Percentiles rank a stretch among this genome's conserved stretches.
Conservation (phyloP, 495 filamentous ascomycete genomes). For the Gamarada debralockiae region DNA sequence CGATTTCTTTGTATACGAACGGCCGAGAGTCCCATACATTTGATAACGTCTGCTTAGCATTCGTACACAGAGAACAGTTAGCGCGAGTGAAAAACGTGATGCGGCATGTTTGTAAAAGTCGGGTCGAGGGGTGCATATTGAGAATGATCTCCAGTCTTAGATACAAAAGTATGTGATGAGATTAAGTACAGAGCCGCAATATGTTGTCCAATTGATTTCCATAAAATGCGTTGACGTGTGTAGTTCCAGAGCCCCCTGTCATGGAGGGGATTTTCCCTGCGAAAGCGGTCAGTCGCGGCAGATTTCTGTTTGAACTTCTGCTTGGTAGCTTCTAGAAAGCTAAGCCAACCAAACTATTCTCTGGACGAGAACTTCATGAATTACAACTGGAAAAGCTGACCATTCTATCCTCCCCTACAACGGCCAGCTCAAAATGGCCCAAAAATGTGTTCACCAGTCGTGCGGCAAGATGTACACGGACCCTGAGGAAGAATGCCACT, state of each 20-base stretch:
- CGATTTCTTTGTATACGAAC: constrained; percentile 74
- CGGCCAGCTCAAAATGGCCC: constrained; percentile 53
- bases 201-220: neutral
- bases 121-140: constrained; percentile 17
- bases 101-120: constrained; percentile 44
- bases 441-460: constrained; percentile 94
- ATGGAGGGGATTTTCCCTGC: neutral
- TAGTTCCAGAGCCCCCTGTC: neutral
- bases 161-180: neutral
- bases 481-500: constrained; percentile 77
- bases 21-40: constrained; percentile 62
- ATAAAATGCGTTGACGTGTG: neutral
- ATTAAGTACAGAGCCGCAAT: neutral
- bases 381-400: neutral
- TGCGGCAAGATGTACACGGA: constrained; percentile 88
- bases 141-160: neutral
- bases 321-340: constrained; percentile 8
- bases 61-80: constrained; percentile 75
- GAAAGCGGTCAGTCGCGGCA: neutral
- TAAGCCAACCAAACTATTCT: neutral
- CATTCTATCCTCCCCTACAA: neutral
- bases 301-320: neutral
- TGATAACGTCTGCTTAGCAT: constrained; percentile 68
- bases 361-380: neutral
- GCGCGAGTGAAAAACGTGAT: constrained; percentile 81